Conservation (phyloP, 148 eudicot species). For the Mesembryanthemum crystallinum region DNA sequence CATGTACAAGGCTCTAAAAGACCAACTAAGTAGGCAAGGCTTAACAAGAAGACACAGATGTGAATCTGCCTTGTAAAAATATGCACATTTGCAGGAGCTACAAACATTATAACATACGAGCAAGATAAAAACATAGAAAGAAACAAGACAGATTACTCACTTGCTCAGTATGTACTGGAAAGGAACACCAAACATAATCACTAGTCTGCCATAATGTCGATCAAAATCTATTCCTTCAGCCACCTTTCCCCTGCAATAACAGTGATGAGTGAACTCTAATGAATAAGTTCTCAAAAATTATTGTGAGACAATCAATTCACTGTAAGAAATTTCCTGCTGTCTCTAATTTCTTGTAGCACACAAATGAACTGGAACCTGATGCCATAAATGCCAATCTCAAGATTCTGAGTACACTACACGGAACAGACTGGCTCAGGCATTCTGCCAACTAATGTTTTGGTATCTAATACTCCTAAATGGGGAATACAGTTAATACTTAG, state of each 20-base stretch:
- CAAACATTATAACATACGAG: neutral
- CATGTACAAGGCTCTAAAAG: neutral
- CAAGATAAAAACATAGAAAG: slow-evolving; percentile 1
- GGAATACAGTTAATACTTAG: neutral
- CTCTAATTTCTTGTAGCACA: neutral
- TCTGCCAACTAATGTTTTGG: neutral
- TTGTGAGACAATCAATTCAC: neutral
- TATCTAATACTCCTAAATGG: neutral
- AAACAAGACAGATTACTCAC: slow-evolving; percentile 36
- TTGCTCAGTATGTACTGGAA: slow-evolving; percentile 98
- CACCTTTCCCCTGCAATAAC: slow-evolving; percentile 83
- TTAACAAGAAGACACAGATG: neutral
- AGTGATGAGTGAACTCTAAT: neutral
- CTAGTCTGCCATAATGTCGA: slow-evolving; percentile 96
- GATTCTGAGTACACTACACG: too few species aligned
- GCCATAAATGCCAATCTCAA: neutral
- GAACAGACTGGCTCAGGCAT: neutral
- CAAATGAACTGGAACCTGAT: neutral
- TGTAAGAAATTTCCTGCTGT: neutral
- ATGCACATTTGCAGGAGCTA: neutral
- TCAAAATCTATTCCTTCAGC: slow-evolving; percentile 99
- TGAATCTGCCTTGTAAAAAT: neutral
- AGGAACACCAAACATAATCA: slow-evolving; percentile 95
- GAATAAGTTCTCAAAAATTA: neutral
- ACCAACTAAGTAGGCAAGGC: neutral